Conservation (phyloP, 1,284 basidiomycete species). For the Gastroboletus turbinatus region DNA sequence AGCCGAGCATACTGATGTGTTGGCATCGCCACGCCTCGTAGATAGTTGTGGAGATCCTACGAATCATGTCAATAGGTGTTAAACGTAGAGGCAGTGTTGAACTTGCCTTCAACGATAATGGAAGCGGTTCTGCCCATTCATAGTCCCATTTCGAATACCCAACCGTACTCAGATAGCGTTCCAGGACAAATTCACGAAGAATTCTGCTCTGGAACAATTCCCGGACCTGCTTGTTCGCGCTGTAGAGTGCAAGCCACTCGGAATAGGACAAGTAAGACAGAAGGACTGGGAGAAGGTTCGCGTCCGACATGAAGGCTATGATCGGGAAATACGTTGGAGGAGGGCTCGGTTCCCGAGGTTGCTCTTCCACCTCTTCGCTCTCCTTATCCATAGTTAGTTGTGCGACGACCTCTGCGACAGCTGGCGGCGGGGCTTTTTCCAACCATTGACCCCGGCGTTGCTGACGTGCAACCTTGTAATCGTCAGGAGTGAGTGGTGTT, state of each 20-base stretch:
- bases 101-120: conserved; percentile 58
- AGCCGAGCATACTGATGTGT: conserved; percentile 65
- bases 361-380: conserved; percentile 17
- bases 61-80: conserved; percentile 3
- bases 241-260: conserved; percentile 64
- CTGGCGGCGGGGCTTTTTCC: conserved; percentile 39
- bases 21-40: conserved; percentile 74
- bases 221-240: conserved; percentile 53
- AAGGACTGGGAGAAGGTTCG: conserved; percentile 50
- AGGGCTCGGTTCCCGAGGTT: conserved; percentile 17
- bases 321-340: conserved; percentile 52
- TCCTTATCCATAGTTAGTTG: conserved; percentile 15
- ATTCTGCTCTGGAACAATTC: conserved; percentile 48
- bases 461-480: conserved; percentile 40
- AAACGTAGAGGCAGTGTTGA: not conserved
- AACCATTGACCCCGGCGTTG: conserved; percentile 42
- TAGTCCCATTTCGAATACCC: conserved; percentile 69
- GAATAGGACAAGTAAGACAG: conserved; percentile 59
- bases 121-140: conserved; percentile 56
- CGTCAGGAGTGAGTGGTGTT: conserved; percentile 37
- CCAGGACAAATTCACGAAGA: conserved; percentile 61
- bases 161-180: conserved; percentile 63
- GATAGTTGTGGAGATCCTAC: conserved; percentile 74
- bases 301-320: conserved; percentile 48
- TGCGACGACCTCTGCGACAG: conserved; percentile 29